Base-by-base conservation (phyloP, 2,329 filamentous ascomycete genomes). In the Verticillium nonalfalfae region DNA sequence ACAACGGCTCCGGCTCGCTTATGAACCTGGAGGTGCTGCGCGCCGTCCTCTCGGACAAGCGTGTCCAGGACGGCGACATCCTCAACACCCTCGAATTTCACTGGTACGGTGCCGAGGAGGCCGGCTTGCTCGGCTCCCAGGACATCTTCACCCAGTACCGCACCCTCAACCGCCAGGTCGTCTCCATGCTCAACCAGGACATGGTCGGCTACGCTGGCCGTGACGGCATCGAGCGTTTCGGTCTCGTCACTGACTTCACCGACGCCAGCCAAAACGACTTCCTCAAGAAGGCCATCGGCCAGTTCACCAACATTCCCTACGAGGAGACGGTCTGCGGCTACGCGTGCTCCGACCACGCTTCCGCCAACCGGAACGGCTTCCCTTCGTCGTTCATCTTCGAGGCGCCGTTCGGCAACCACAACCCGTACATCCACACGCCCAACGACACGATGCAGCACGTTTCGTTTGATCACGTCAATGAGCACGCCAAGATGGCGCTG, bases 31-130 rank as follows among this genome's bases (percentile, higher is more conserved):
- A 95, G 71, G 88, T 90, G 2, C 78, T 95, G 63, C 84, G 89
- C 13, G 89, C 90, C 55, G 79, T 94, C 13, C 79, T 93, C 59
- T 81, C 82, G 61, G 85, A 87, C 39, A 76, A 85, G 9, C 80
- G 85, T 52, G 81, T 93, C 60, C 76, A 84, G 4, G 77, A 80
- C 18, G 89, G 89, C 39, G 80, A 85, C 62, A 85, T 83, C 7
- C 76, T 83, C 64, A 93, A 94, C 73, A 92, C 90, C 0, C 75
- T 95, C 62, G 91, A 95, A 75, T 94, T 94, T 73, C 90, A 94
- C 72, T 95, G 90, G 90, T 94, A 93, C 74, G 88, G 87, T 3
- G 91, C 90, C 1, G 91, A 95, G 68, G 91, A 95, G 71, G 90
- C 88, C 9, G 91, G 91, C 14, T 78, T 95, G 52, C 82, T 94